Conservation (phyloP, 2,329 filamentous ascomycete species). For the Didymella keratinophila region DNA sequence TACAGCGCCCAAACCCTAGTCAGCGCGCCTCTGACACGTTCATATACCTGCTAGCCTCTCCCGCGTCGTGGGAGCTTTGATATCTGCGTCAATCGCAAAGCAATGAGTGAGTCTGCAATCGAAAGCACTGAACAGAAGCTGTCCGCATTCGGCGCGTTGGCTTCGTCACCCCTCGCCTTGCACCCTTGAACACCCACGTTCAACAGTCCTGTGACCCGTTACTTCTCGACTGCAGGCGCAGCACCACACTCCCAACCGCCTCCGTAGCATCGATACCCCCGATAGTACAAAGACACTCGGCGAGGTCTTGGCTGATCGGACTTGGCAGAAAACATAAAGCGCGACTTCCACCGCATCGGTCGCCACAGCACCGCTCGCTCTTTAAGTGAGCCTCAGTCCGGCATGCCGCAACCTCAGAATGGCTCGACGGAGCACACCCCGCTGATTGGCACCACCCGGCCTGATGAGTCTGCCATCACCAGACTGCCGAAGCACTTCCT, state of each 20-base stretch:
- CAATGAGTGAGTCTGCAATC: conserved; percentile 22
- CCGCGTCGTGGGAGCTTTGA: not conserved
- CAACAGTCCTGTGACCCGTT: conserved; percentile 5
- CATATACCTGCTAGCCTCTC: conserved; percentile 15
- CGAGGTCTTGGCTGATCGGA: conserved; percentile 37
- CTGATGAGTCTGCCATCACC: conserved; percentile 40
- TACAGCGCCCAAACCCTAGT: conserved; percentile 9
- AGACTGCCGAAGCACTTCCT: conserved; percentile 42
- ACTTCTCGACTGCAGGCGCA: conserved; percentile 10
- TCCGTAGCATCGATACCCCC: not conserved
- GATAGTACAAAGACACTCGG: conserved; percentile 19
- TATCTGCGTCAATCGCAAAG: conserved; percentile 14
- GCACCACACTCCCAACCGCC: not conserved
- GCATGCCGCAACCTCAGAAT: conserved; percentile 40
- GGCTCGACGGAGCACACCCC: conserved; percentile 43
- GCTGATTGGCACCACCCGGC: conserved; percentile 35
- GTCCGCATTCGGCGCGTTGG: conserved; percentile 16
- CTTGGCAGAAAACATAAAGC: conserved; percentile 44
- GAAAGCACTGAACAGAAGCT: conserved; percentile 1
- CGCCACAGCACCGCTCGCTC: conserved; percentile 31
- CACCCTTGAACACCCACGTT: not conserved
- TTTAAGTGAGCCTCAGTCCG: conserved; percentile 9
- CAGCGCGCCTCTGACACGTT: conserved; percentile 20
- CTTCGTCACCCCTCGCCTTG: conserved; percentile 14
- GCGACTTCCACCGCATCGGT: conserved; percentile 43